Percentiles rank a stretch among this genome's conserved stretches.
phyloP scores from a whole-genome alignment of 345 rosid species.

The Diplotaxis tenuifolia region DNA sequence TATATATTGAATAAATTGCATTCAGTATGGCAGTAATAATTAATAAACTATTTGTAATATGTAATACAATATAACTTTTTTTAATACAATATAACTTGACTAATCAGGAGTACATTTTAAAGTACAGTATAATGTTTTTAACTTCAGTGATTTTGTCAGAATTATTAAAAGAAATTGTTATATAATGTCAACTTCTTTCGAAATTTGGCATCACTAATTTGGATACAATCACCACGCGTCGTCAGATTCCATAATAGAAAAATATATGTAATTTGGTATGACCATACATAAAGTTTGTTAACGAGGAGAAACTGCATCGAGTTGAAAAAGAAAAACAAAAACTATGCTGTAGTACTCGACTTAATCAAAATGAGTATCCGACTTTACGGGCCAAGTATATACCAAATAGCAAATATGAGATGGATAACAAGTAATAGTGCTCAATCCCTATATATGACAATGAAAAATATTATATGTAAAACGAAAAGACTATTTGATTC shows the following conservation, averaged over 20 bases:
- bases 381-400: no score
- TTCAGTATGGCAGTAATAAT: not conserved
- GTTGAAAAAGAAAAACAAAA: not conserved
- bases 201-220: constrained; percentile 6
- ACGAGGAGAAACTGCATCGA: not conserved
- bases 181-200: constrained; percentile 1
- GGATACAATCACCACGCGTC: not conserved
- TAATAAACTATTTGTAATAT: not conserved
- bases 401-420: not conserved
- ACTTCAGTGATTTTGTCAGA: not conserved
- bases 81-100: not conserved
- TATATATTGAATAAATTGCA: not conserved
- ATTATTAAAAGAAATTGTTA: not conserved
- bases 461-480: not conserved
- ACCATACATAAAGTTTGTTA: not conserved
- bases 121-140: not conserved
- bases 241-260: not conserved
- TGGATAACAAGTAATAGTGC: not conserved
- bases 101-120: not conserved
- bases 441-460: not conserved
- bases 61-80: not conserved
- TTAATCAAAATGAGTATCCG: not conserved
- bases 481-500: not conserved
- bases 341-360: not conserved
- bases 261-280: not conserved